Conservation (phyloP, 306 rosid species). For the Lathyrus aphaca region DNA sequence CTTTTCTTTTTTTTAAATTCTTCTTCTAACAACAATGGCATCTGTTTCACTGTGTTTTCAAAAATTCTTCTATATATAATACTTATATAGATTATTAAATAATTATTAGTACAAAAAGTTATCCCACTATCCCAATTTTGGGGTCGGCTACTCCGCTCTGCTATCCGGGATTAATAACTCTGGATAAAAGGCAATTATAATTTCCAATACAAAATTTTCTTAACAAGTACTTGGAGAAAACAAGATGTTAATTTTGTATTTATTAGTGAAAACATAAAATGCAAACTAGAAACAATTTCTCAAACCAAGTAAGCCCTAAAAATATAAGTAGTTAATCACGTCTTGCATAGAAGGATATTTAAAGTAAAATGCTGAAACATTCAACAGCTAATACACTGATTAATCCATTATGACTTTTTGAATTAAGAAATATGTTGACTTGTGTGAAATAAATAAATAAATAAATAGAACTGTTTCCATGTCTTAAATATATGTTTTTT, state of each 20-base stretch:
- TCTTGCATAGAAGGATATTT: conserved; percentile 5
- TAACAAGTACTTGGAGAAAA: not conserved
- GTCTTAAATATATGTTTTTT: conserved; percentile 22
- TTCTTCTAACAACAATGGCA: no score
- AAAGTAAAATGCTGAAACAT: conserved; percentile 7
- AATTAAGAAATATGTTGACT: conserved; percentile 24
- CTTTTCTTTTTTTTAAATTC: no score
- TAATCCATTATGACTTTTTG: conserved; percentile 15
- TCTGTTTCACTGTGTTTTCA: no score
- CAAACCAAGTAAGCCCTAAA: not conserved
- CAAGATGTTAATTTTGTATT: not conserved
- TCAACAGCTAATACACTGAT: conserved; percentile 16
- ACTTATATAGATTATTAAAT: no score
- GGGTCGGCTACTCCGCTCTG: no score
- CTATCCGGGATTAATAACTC: no score
- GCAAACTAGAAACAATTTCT: not conserved
- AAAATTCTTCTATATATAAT: no score
- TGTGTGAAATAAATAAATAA: not conserved
- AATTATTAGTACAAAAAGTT: no score
- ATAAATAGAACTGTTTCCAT: conserved; percentile 7
- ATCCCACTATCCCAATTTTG: no score
- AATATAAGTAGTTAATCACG: not conserved
- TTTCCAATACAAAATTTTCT: not conserved
- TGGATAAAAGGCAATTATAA: not conserved
- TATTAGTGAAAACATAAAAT: not conserved